Base-by-base conservation (phyloP, 176 grass and related monocot genomes). In the Musa troglodytarum region DNA sequence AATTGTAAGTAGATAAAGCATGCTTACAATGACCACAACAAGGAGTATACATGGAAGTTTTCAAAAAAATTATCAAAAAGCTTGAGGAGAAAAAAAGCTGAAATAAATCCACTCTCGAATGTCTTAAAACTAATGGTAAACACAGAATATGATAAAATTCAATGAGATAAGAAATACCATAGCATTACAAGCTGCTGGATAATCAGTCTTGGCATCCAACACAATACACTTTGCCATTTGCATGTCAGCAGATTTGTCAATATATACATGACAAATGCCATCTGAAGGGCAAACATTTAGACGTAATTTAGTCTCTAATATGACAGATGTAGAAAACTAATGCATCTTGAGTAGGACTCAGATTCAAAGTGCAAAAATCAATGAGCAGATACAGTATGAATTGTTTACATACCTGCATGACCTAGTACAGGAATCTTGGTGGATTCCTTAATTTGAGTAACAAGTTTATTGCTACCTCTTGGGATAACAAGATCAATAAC, bases 401-500 rank as follows among this genome's bases (percentile, higher is more conserved):
- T 10, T 20, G 28, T 78, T 29, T 63, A 29, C 15, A 26, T 85
- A 99, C 95, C 95, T 78, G 95, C 82, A 84, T 99, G 95, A 51
- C 95, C 90, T 81, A 99, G 85, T 74, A 99, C 95, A 76, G 95
- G 95, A 73, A 99, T 99, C 82, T 94, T 94, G 19, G 93, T 98
- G 52, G 90, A 94, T 58, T 88, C 50, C 76, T 99, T 99, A 71
- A 99, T 99, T 94, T 99, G 88, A 24, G 90, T 87, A 57, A 99
- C 95, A 59, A 99, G 86, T 67, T 94, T 89, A 86, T 99, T 99
- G 64, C 95, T 99, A 13, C 95, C 95, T 92, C 95, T 91, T 89
- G 95, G 95, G 82, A 99, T 99, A 55, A 99, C 91, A 51, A 99
- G 90, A 88, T 99, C 95, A 73, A 99, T 99, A 16, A 99, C 90